Evolutionary conservation across 2,329 filamentous ascomycete species (phyloP).

Genomic region (Camillea tinctor): DNA sequence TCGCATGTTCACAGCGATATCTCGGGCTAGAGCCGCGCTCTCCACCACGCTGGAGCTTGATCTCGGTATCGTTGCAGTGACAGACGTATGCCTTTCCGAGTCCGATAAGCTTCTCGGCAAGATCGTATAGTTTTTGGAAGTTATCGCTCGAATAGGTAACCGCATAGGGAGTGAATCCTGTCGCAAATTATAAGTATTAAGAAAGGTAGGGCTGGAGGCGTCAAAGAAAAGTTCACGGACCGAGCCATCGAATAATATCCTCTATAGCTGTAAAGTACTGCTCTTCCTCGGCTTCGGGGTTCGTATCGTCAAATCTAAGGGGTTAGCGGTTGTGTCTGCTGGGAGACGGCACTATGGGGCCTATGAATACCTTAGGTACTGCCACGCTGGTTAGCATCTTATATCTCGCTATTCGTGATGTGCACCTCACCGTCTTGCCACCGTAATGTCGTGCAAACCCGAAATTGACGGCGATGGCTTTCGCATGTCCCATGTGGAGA

Average conservation of each 20-base stretch:
- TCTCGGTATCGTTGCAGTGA: constrained; percentile 73
- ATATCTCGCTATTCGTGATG: not conserved
- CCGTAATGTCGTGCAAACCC: constrained; percentile 85
- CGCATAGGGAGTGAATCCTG: constrained; percentile 66
- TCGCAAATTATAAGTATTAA: not conserved
- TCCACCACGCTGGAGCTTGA: constrained; percentile 84
- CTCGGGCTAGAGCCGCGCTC: constrained; percentile 62
- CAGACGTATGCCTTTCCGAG: constrained; percentile 79
- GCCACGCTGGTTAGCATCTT: constrained; percentile 55
- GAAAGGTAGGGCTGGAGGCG: not conserved
- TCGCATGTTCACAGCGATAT: constrained; percentile 78
- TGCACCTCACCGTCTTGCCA: constrained; percentile 54
- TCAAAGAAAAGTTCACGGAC: constrained; percentile 17
- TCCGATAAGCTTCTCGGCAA: constrained; percentile 80
- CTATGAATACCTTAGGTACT: not conserved
- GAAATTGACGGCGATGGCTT: constrained; percentile 95
- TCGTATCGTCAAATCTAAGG: constrained; percentile 71
- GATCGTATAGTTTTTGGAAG: constrained; percentile 82
- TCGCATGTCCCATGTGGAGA: constrained; percentile 89
- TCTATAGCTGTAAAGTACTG: constrained; percentile 86
- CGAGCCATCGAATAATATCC: constrained; percentile 84
- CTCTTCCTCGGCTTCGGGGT: constrained; percentile 90
- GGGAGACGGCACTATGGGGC: not conserved
- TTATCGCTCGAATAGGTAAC: constrained; percentile 90
- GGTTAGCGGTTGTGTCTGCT: constrained; percentile 2